A percentile compares a stretch with the other conserved stretches of the same genome.
Evolutionary conservation across 495 filamentous ascomycete genomes (phyloP).

Genomic region (Penicillium daleae): DNA sequence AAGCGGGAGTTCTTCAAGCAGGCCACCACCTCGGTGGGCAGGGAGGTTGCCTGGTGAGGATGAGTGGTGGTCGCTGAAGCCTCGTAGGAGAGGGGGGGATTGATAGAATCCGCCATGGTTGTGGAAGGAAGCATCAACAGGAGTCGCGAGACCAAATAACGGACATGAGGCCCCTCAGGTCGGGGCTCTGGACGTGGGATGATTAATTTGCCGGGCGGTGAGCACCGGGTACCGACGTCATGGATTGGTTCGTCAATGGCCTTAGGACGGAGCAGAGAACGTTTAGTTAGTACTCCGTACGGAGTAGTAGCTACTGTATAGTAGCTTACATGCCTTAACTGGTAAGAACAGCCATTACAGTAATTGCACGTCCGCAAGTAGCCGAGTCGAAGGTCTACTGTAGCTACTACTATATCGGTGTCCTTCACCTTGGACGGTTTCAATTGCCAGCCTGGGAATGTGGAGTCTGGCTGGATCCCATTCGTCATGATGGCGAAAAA

Average conservation of each 20-base stretch:
- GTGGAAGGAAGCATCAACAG: constrained; percentile 5
- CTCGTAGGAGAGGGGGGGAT: constrained; percentile 72
- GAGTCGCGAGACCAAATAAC: constrained; percentile 1
- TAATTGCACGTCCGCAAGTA: not conserved
- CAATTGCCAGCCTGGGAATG: not conserved
- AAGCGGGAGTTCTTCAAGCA: constrained; percentile 95
- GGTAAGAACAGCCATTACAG: not conserved
- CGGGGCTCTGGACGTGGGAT: constrained; percentile 20
- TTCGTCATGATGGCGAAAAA: constrained; percentile 33
- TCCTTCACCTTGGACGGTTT: not conserved
- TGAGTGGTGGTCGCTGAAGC: constrained; percentile 72
- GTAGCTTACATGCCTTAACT: not conserved
- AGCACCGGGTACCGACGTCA: constrained; percentile 20
- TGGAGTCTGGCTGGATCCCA: constrained; percentile 19
- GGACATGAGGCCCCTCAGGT: not conserved
- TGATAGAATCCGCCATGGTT: constrained; percentile 50
- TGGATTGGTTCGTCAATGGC: constrained; percentile 11
- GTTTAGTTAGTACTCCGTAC: too few species aligned
- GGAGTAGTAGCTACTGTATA: not conserved
- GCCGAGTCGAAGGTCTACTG: not conserved
- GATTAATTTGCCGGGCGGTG: constrained; percentile 24
- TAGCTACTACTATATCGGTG: too few species aligned
- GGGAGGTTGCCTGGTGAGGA: constrained; percentile 64
- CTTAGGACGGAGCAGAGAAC: too few species aligned
- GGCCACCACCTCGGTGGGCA: constrained; percentile 83